Conservation (phyloP, 192 early-diverging fungal species). For the Podila minutissima region DNA sequence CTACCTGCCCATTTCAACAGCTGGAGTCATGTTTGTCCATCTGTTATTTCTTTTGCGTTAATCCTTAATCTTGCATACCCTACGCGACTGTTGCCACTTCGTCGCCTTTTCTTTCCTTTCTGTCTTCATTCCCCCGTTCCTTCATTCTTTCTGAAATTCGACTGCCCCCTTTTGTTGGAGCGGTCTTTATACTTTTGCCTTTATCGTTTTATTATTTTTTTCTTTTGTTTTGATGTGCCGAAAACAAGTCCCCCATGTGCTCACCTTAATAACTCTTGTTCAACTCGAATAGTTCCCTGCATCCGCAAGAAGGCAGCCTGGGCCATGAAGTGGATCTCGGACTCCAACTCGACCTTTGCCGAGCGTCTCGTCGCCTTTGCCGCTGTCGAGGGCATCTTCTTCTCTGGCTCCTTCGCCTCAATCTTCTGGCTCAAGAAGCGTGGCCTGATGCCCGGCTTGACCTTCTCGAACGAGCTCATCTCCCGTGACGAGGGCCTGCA, state of each 20-base stretch:
- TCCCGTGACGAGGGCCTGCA: constrained; percentile 98
- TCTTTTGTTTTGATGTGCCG: not conserved
- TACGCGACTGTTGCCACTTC: not conserved
- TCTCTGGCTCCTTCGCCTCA: constrained; percentile 95
- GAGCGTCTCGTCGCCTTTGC: constrained; percentile 96
- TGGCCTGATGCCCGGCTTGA: constrained; percentile 96
- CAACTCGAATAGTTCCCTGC: constrained; percentile 78
- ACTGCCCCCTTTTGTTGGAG: not conserved
- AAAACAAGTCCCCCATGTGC: not conserved
- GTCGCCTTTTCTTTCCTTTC: not conserved
- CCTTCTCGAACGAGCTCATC: constrained; percentile 98
- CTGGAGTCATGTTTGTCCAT: too few relatives aligned
- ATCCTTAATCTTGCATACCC: not conserved
- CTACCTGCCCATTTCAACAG: too few relatives aligned
- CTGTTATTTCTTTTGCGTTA: not conserved
- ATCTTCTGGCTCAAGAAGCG: constrained; percentile 99
- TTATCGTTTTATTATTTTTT: constrained; percentile 10
- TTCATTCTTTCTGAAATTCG: constrained; percentile 1
- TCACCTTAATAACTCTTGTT: constrained; percentile 4
- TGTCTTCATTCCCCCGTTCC: not conserved
- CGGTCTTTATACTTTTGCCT: not conserved
- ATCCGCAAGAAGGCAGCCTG: constrained; percentile 97
- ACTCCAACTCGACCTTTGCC: constrained; percentile 84
- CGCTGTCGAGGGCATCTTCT: constrained; percentile 98
- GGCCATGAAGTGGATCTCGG: constrained; percentile 94